These are phyloP conservation scores for Penstemon newberryi DNA, from an alignment of 257 asterid species.

Conservation along the genomic window DNA sequence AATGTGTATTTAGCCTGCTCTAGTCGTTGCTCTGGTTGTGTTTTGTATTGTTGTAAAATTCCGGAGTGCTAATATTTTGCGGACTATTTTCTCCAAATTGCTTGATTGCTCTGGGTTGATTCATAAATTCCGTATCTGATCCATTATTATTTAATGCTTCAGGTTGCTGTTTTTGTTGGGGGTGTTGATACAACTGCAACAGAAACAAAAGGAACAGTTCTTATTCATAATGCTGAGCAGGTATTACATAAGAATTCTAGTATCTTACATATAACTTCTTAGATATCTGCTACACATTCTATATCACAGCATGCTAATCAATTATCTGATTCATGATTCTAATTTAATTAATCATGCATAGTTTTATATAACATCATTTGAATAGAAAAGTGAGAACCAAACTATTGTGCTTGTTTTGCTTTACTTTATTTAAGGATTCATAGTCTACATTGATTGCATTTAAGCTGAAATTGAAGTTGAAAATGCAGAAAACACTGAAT, in stretches of 20 bases:
- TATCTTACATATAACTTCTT: background rate
- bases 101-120: constrained; percentile 16
- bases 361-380: background rate
- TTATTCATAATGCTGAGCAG: constrained; percentile 93
- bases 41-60: background rate
- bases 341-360: background rate
- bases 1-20: background rate
- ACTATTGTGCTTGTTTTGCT: background rate
- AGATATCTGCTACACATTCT: constrained; percentile 4
- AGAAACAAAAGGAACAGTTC: constrained; percentile 98
- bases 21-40: constrained; percentile 2
- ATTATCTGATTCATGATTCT: background rate
- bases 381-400: background rate
- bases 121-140: constrained; percentile 16
- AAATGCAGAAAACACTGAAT: background rate
- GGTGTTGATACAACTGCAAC: constrained; percentile 98
- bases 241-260: constrained; percentile 35
- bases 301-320: background rate
- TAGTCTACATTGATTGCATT: background rate
- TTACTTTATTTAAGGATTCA: background rate
- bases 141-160: constrained; percentile 21
- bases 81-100: background rate
- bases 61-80: background rate
- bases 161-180: constrained; percentile 93
- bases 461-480: background rate